A percentile compares a stretch with the other conserved stretches of the same genome.
Evolutionary conservation across 192 early-diverging fungal genomes (phyloP).

Genomic region (Backusella luteola): DNA sequence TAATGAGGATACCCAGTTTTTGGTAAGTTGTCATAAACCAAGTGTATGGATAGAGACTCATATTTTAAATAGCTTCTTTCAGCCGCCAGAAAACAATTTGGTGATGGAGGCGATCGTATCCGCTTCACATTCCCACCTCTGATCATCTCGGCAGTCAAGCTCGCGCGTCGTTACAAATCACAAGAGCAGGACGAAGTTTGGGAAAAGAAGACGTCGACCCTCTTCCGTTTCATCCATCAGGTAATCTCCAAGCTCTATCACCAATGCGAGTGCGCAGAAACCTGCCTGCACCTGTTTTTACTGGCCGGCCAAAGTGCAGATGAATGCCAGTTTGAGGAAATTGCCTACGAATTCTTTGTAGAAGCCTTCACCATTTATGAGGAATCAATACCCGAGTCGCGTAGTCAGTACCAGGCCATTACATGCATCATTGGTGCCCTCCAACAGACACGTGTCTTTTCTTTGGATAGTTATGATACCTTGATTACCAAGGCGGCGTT

Average conservation of each 20-base stretch:
- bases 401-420: constrained; percentile 88
- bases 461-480: constrained; percentile 93
- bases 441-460: constrained; percentile 79
- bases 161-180: constrained; percentile 58
- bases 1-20: constrained; percentile 77
- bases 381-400: constrained; percentile 91
- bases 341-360: constrained; percentile 96
- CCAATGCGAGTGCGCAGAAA: constrained; percentile 57
- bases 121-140: constrained; percentile 93
- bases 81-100: constrained; percentile 82
- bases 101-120: constrained; percentile 89
- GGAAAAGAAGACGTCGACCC: constrained; percentile 67
- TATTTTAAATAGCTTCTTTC: constrained; percentile 59
- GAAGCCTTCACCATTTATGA: constrained; percentile 98
- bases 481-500: constrained; percentile 88
- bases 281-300: constrained; percentile 78
- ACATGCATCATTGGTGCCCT: constrained; percentile 86
- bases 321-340: constrained; percentile 85
- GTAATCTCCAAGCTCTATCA: constrained; percentile 74
- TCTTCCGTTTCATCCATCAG: constrained; percentile 90
- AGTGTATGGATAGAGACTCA: neutral
- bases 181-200: constrained; percentile 54
- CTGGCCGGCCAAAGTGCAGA: constrained; percentile 85
- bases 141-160: constrained; percentile 63
- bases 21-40: constrained; percentile 36